phyloP scores from a whole-genome alignment of 2,329 filamentous ascomycete genomes.

The Arachnomyces sp. region DNA sequence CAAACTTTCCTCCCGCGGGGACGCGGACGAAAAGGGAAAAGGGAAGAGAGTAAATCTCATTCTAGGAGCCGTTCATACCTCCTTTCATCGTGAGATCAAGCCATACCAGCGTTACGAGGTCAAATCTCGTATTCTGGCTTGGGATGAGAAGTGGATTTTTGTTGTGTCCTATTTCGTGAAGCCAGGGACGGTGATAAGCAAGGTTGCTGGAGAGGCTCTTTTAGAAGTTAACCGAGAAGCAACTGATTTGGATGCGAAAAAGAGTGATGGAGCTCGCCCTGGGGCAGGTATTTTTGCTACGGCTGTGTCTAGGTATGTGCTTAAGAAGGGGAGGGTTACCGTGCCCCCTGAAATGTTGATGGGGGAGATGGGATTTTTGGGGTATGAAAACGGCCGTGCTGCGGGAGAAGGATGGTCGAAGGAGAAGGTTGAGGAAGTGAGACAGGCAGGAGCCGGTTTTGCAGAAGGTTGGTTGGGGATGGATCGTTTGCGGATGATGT shows the following conservation, averaged over 20 bases:
- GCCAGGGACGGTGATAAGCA: slow-evolving; percentile 23
- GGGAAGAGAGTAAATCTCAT: slow-evolving; percentile 44
- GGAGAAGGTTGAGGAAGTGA: no score
- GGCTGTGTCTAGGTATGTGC: slow-evolving; percentile 63
- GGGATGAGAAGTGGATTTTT: slow-evolving; percentile 71
- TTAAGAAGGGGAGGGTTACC: slow-evolving; percentile 66
- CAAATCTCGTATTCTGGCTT: slow-evolving; percentile 57
- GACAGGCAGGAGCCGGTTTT: no score
- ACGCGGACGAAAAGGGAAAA: neutral
- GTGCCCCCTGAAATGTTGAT: slow-evolving; percentile 57
- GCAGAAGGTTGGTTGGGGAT: no score
- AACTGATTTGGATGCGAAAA: no score
- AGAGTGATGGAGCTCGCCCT: neutral
- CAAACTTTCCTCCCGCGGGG: slow-evolving; percentile 4
- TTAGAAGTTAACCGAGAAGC: no score
- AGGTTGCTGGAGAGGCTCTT: slow-evolving; percentile 10
- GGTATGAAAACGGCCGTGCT: no score
- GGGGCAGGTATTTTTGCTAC: slow-evolving; percentile 57
- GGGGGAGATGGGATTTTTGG: neutral
- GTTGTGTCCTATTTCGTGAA: slow-evolving; percentile 61
- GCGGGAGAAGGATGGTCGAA: no score
- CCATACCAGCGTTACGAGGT: slow-evolving; percentile 59
- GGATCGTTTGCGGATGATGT: no score
- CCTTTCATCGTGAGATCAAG: slow-evolving; percentile 59
- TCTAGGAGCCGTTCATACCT: slow-evolving; percentile 59